Evolutionary conservation across 2,329 filamentous ascomycete species (phyloP).

Genomic region (Fusarium sp.): DNA sequence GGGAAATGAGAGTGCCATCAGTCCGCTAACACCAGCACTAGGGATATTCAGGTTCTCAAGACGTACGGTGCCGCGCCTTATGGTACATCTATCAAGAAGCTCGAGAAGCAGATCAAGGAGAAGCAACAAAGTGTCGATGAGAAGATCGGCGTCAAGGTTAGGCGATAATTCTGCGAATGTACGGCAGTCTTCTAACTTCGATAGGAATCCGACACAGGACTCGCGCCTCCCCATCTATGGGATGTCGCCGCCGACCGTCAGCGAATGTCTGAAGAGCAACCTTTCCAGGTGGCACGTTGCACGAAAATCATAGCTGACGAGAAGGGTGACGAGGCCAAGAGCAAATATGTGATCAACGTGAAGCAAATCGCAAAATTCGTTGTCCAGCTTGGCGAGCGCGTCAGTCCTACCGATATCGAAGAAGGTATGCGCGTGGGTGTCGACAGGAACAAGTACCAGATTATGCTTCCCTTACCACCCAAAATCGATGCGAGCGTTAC

Average conservation of each 20-base stretch:
- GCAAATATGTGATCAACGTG: constrained; percentile 99
- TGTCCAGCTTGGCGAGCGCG: constrained; percentile 94
- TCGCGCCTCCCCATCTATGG: constrained; percentile 98
- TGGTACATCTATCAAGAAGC: constrained; percentile 90
- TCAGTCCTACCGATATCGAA: constrained; percentile 98
- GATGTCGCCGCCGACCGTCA: constrained; percentile 97
- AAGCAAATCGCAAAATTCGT: constrained; percentile 99
- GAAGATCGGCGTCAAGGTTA: constrained; percentile 89
- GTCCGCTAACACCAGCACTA: constrained; percentile 52
- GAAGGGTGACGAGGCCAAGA: constrained; percentile 91
- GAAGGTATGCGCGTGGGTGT: constrained; percentile 99
- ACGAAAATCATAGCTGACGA: constrained; percentile 99
- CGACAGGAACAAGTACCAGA: constrained; percentile 99
- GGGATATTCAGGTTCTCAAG: constrained; percentile 99
- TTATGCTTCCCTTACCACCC: constrained; percentile 91
- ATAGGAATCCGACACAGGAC: constrained; percentile 96
- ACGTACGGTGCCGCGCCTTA: constrained; percentile 98
- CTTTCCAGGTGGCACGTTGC: constrained; percentile 95
- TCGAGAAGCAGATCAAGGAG: constrained; percentile 99
- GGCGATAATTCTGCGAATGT: constrained; percentile 29
- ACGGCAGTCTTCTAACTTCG: constrained; percentile 31
- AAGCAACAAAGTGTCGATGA: constrained; percentile 98
- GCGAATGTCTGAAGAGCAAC: constrained; percentile 98
- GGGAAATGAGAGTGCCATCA: not conserved
- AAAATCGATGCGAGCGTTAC: constrained; percentile 99